Conservation (phyloP, 2,329 filamentous ascomycete genomes). For the Fragosphaeria purpurea region DNA sequence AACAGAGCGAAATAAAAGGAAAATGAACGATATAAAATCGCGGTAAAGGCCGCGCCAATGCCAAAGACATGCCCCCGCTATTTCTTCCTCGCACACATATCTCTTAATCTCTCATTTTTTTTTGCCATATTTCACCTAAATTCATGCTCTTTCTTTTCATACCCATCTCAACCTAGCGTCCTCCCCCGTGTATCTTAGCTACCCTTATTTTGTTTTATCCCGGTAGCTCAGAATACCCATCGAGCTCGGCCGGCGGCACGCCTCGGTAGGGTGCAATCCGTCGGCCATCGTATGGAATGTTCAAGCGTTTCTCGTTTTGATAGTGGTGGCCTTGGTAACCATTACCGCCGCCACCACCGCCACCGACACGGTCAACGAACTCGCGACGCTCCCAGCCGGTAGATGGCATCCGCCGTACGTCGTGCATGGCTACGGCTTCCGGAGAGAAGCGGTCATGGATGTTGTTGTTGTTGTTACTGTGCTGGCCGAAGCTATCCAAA, state of each 20-base stretch:
- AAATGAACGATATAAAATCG: no score
- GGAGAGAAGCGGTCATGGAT: conserved; percentile 3
- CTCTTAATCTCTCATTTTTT: no score
- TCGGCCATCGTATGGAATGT: conserved; percentile 14
- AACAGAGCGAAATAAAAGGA: no score
- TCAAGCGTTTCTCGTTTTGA: neutral
- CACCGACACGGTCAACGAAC: no score
- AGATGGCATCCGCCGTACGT: conserved; percentile 7
- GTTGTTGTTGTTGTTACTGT: neutral
- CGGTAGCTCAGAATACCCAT: conserved; percentile 9
- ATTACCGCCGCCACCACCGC: neutral
- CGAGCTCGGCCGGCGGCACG: conserved; percentile 5
- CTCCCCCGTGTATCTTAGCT: no score
- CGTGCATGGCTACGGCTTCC: conserved; percentile 12
- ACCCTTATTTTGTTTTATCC: conserved; percentile 4
- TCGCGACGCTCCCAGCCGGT: neutral
- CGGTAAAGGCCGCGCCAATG: no score
- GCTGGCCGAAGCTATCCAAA: neutral
- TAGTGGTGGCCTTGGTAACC: neutral
- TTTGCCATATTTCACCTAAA: no score
- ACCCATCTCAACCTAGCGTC: no score
- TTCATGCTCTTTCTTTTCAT: no score
- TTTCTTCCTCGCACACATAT: no score
- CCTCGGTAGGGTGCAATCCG: conserved; percentile 11
- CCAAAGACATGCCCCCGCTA: no score